Evolutionary conservation across 352 stramenopile genomes (phyloP), one percentile per base, ranked within the genome.

Genomic region (Phytopythium delawarense): DNA sequence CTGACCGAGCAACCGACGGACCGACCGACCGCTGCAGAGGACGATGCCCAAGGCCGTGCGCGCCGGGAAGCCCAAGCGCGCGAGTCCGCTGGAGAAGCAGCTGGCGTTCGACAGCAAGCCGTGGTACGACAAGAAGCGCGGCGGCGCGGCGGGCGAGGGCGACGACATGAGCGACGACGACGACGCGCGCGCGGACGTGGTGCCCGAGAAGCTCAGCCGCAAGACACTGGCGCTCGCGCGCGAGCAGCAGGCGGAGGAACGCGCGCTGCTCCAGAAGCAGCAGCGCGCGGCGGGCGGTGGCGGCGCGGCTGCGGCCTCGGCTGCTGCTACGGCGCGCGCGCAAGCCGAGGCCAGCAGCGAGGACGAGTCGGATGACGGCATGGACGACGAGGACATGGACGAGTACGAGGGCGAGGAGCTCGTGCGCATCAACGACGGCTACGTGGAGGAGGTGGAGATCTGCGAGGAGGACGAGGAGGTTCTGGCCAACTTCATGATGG

Each of bases 361-460:
- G 46, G 75, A 72, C 48, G 74, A 89, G 16, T 74, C 74, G 2
- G 86, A 88, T 39, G 80, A 87, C 4, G 82, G 96, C 52, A 79
- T 86, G 12, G 88, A 97, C 23, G 88, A 97, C 18, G 84, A 96
- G 72, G 87, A 95, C 66, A 79, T 76, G 35, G 83, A 92, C 53
- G 85, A 96, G 62, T 94, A 96, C 66, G 85, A 97, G 52, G 87
- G 88, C 18, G 85, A 96, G 48, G 86, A 96, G 46, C 83, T 97
- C 59, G 85, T 96, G 55, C 73, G 88, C 39, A 83, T 98, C 52
- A 96, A 98, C 57, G 88, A 96, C 57, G 88, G 84, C 35, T 96
- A 96, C 62, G 91, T 97, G 30, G 89, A 97, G 59, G 88, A 95
- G 56, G 83, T 96, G 34, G 86, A 96, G 73, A 85, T 96, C 52